Percentiles rank a stretch among this genome's conserved stretches.
Conservation (phyloP, 169 alveolate genomes). For the Fabrea salina region DNA sequence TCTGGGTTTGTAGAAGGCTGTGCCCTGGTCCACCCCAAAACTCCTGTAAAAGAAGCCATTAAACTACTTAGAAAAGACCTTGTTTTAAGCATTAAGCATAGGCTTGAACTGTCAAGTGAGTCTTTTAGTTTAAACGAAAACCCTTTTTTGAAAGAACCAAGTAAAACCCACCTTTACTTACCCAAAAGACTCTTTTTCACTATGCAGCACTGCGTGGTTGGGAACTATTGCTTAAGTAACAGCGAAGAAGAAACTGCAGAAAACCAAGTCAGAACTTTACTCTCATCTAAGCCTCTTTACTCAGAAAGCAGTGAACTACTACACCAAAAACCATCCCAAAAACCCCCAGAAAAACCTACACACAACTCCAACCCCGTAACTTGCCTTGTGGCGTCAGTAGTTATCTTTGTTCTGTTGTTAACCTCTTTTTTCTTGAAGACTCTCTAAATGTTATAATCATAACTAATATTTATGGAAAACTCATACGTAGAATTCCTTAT, state of each 20-base stretch:
- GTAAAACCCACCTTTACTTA: background rate
- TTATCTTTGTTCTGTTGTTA: no score
- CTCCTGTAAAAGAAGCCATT: background rate
- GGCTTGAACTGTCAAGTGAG: background rate
- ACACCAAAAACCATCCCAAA: no score
- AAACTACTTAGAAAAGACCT: background rate
- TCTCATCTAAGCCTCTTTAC: no score
- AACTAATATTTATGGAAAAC: constrained; percentile 12
- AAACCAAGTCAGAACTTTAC: no score
- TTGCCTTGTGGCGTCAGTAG: no score
- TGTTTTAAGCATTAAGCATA: background rate
- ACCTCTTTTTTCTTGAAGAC: background rate
- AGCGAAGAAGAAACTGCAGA: no score
- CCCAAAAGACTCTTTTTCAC: background rate
- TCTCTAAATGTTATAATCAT: background rate
- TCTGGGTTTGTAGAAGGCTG: background rate
- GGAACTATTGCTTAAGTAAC: no score
- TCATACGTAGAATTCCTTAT: constrained; percentile 20
- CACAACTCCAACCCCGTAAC: no score
- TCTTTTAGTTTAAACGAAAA: background rate
- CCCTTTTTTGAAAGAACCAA: background rate
- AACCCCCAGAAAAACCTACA: no score
- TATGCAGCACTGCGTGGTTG: background rate
- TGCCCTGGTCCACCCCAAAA: background rate
- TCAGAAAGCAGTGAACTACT: no score